These are phyloP conservation scores for Dryadomyces quercus-mongolicae DNA, from an alignment of 2,329 filamentous ascomycete genomes.

Conservation along the genomic window DNA sequence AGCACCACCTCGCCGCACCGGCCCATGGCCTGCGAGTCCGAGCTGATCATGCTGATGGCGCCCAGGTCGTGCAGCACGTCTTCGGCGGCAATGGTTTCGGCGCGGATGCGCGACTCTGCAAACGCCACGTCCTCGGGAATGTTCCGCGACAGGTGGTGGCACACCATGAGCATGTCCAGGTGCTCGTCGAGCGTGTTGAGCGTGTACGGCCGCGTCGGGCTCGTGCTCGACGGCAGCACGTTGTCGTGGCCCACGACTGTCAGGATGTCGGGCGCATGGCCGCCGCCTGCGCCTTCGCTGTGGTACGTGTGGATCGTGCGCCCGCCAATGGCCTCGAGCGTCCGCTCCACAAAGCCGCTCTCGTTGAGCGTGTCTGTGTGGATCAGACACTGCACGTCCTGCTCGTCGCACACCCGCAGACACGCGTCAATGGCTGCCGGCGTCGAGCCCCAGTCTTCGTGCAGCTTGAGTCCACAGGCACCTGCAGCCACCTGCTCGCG, in stretches of 20 bases:
- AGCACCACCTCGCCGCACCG: conserved; percentile 88
- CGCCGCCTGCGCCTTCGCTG: conserved; percentile 88
- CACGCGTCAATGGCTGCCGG: conserved; percentile 87
- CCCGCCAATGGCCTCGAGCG: conserved; percentile 71
- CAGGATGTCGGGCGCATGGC: conserved; percentile 94
- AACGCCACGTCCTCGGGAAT: conserved; percentile 95
- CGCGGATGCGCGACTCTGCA: conserved; percentile 84
- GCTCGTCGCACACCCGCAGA: conserved; percentile 73
- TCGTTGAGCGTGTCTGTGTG: conserved; percentile 96
- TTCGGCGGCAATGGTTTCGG: conserved; percentile 92
- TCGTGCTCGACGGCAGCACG: conserved; percentile 82
- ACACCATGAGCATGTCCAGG: conserved; percentile 97
- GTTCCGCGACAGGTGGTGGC: conserved; percentile 83
- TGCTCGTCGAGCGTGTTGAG: conserved; percentile 91
- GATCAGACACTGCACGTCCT: conserved; percentile 86
- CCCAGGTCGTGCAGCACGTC: conserved; percentile 91
- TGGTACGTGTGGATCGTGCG: conserved; percentile 95
- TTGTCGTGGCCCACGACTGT: conserved; percentile 80
- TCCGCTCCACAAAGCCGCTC: conserved; percentile 91
- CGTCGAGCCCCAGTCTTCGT: conserved; percentile 92
- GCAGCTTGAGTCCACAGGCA: conserved; percentile 81
- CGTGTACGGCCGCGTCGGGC: conserved; percentile 84
- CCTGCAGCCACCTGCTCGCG: conserved; percentile 73
- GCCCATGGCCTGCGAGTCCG: conserved; percentile 93
- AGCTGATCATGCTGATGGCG: conserved; percentile 96